phyloP scores from a whole-genome alignment of 2,329 filamentous ascomycete species.

The Diplodia mutila region DNA sequence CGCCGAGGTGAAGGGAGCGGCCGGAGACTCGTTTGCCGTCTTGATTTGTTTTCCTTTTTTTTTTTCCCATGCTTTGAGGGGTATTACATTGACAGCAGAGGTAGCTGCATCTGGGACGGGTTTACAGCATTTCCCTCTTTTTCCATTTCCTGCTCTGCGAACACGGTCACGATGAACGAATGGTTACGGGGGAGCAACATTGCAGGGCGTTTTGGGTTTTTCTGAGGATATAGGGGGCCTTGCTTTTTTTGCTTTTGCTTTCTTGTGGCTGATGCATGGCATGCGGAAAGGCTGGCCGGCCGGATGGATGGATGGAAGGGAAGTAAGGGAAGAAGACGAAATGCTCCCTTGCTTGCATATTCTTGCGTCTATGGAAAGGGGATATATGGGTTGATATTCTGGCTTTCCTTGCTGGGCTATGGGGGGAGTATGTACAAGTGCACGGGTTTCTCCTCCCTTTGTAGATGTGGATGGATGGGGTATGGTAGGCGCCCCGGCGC shows the following conservation, averaged over 20 bases:
- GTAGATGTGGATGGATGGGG: background rate
- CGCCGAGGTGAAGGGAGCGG: background rate
- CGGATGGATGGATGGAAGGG: no score
- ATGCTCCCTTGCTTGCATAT: no score
- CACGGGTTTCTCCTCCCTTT: no score
- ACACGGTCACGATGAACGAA: slow-evolving; percentile 16
- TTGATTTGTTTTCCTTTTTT: background rate
- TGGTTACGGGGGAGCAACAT: background rate
- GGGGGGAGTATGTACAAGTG: no score
- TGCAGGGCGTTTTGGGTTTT: background rate
- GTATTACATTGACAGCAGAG: background rate
- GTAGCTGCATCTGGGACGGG: background rate
- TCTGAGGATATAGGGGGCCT: background rate
- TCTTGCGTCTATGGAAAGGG: no score
- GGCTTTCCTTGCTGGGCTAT: no score
- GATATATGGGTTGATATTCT: no score
- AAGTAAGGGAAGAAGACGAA: no score
- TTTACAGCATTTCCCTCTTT: background rate
- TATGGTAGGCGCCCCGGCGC: background rate
- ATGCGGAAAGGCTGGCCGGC: no score
- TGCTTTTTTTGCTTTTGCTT: background rate
- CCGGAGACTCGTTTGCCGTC: no score
- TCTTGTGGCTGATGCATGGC: background rate
- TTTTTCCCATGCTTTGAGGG: no score
- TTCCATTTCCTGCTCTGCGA: background rate